phyloP scores from a whole-genome alignment of 2,329 filamentous ascomycete species.

The Fusarium tuaranense region DNA sequence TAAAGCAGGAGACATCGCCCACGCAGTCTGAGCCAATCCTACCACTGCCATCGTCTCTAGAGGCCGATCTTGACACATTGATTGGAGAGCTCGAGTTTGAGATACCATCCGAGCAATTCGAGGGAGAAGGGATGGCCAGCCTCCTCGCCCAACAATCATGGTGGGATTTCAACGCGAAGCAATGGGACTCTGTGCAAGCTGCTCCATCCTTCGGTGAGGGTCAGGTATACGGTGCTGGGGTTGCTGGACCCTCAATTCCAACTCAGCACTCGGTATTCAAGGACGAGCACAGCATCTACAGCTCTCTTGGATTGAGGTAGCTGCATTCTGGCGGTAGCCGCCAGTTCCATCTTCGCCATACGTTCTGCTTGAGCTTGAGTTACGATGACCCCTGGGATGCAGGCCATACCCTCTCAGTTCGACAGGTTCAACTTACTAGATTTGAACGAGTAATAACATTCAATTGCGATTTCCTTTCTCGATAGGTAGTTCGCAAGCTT shows the following conservation, averaged over 20 bases:
- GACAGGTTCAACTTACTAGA: slow-evolving; percentile 34
- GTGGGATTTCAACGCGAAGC: slow-evolving; percentile 31
- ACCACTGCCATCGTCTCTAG: slow-evolving; percentile 35
- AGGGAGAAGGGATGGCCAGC: slow-evolving; percentile 16
- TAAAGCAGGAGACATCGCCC: slow-evolving; percentile 60
- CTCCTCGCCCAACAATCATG: slow-evolving; percentile 30
- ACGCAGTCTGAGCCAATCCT: slow-evolving; percentile 28
- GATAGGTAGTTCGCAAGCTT: background rate
- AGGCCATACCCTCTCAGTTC: slow-evolving; percentile 24
- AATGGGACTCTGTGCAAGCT: slow-evolving; percentile 32
- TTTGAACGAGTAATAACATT: slow-evolving; percentile 30
- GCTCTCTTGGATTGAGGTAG: slow-evolving; percentile 30
- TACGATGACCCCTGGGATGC: slow-evolving; percentile 16
- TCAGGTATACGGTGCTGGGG: slow-evolving; percentile 15
- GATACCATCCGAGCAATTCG: slow-evolving; percentile 28
- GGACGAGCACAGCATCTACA: slow-evolving; percentile 29
- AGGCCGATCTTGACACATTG: slow-evolving; percentile 36
- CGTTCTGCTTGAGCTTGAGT: slow-evolving; percentile 11
- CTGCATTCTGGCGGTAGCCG: background rate
- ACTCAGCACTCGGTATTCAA: slow-evolving; percentile 26
- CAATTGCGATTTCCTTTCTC: slow-evolving; percentile 5
- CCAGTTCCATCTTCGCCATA: slow-evolving; percentile 20
- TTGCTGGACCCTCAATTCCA: slow-evolving; percentile 21
- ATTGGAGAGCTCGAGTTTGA: slow-evolving; percentile 38
- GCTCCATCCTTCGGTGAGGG: slow-evolving; percentile 23